Evolutionary conservation across 306 rosid genomes (phyloP), one percentile per base, ranked within the genome.

Genomic region (Boehmeria nivea): DNA sequence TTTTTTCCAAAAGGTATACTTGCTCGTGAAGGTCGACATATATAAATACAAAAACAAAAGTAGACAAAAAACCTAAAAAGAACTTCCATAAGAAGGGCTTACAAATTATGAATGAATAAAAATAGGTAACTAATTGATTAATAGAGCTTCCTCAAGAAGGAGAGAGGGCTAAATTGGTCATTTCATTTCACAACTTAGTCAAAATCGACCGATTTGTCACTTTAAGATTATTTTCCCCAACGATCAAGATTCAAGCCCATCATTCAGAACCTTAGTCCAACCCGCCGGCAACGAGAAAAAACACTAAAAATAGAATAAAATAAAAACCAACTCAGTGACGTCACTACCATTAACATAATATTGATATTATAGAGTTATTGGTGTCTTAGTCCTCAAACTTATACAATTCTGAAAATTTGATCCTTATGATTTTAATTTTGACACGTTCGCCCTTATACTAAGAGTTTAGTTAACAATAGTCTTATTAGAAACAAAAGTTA

Each of bases 241-340:
- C 36, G 0, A 0, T 12, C 46, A 1, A 26, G 9, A n/a, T 1
- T 49, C 12, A 3, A 23, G 19, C 59, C 37, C 42, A 8, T 0
- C 1, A 19, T 18, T 18, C 33, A 6, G 27, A 27, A 22, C 11
- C 3, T 18, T 26, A 25, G 67, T 67, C 77, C 25, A 49, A 43
- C 47, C 51, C 63, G 57, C 34, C 72, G 66, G 71, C 77, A 7
- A 54, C 16, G 6, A 19, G 17, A 16, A 51, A 20, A 45, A 38
- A 37, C 12, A 46, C 12, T 12, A 19, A n/a, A n/a, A n/a, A n/a
- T n/a, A n/a, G n/a, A n/a, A n/a, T n/a, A n/a, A n/a, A n/a, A n/a
- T n/a, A n/a, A n/a, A n/a, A n/a, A n/a, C n/a, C n/a, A n/a, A n/a
- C n/a, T n/a, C n/a, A n/a, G n/a, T n/a, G 34, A 1, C 57, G 45